Base-by-base conservation (phyloP, 2,329 filamentous ascomycete species). In the Aspergillus neoniger region DNA sequence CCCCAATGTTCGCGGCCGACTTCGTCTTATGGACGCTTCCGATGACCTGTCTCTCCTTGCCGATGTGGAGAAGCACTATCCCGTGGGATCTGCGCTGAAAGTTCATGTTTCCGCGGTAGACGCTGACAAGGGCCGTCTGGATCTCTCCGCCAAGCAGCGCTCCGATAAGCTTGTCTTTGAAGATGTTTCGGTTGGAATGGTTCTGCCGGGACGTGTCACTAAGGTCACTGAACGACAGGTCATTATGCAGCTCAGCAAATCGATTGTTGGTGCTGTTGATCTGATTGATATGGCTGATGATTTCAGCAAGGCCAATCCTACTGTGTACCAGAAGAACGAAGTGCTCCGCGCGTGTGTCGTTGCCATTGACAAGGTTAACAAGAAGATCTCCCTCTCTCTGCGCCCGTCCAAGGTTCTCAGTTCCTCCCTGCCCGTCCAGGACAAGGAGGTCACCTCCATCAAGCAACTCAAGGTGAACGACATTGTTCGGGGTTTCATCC, bases 401-500 rank as follows among this genome's bases (percentile, higher is more conserved):
- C 87, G 95, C 47, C 91, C 93, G 2, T 98, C 94, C 0, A 91
- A 91, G 65, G 90, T 97, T 43, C 81, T 98, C 63, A 96, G 91
- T 78, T 96, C 94, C 1, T 90, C 90, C 1, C 80, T 96, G 3
- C 84, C 88, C 1, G 86, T 97, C 49, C 87, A 88, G 70, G 95
- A 99, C 73, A 86, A 85, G 39, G 92, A 97, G 69, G 87, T 99
- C 65, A 85, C 82, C 12, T 85, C 85, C 17, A 78, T 88, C 50
- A 81, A 86, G n/a, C 87, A 96, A 66, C 72, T 99, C 32, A 86
- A 88, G 59, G 79, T 87, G 41, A 91, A 93, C 62, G 88, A 96
- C 63, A 80, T 97, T 30, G 82, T 96, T 14, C 90, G 95, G 58
- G 96, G 96, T 3, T 98, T 99, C 70, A 86, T 99, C 69, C 96